These are phyloP conservation scores for Daldinia loculata DNA, from an alignment of 495 filamentous ascomycete species.

Conservation along the genomic window DNA sequence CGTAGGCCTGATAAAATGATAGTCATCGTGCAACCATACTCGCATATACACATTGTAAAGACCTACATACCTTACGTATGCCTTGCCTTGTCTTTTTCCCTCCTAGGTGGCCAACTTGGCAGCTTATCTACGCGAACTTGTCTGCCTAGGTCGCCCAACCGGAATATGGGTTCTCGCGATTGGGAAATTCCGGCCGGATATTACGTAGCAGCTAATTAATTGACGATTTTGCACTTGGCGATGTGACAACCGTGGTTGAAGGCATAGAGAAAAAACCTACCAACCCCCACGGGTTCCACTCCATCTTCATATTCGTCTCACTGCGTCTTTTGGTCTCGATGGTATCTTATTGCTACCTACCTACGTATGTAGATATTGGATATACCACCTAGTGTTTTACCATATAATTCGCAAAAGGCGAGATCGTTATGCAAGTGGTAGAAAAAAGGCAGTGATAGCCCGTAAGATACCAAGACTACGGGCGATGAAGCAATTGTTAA, in stretches of 20 bases:
- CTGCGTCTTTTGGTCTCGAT: conserved; percentile 20
- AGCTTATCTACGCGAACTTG: conserved; percentile 22
- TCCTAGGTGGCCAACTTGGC: conserved; percentile 21
- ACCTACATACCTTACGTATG: conserved; percentile 36
- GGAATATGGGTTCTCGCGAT: conserved; percentile 17
- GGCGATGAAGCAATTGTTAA: conserved; percentile 29
- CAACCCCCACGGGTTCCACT: conserved; percentile 42
- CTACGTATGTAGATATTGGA: conserved; percentile 28
- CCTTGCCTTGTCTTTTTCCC: conserved; percentile 25
- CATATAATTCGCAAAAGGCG: conserved; percentile 27
- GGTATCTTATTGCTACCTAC: conserved; percentile 14
- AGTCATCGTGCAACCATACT: conserved; percentile 37
- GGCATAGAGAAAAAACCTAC: background rate
- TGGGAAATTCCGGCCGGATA: conserved; percentile 31
- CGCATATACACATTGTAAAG: conserved; percentile 28
- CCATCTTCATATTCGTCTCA: conserved; percentile 33
- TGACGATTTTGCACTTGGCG: conserved; percentile 35
- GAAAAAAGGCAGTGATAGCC: conserved; percentile 39
- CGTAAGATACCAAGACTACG: conserved; percentile 29
- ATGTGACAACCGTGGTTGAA: conserved; percentile 40
- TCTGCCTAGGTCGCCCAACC: conserved; percentile 26
- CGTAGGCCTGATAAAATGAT: conserved; percentile 35
- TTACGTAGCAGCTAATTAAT: conserved; percentile 35
- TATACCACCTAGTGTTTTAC: conserved; percentile 15
- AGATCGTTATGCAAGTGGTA: conserved; percentile 34